These are phyloP conservation scores for Zangia roseola DNA, from an alignment of 768 basidiomycete genomes.

Conservation along the genomic window DNA sequence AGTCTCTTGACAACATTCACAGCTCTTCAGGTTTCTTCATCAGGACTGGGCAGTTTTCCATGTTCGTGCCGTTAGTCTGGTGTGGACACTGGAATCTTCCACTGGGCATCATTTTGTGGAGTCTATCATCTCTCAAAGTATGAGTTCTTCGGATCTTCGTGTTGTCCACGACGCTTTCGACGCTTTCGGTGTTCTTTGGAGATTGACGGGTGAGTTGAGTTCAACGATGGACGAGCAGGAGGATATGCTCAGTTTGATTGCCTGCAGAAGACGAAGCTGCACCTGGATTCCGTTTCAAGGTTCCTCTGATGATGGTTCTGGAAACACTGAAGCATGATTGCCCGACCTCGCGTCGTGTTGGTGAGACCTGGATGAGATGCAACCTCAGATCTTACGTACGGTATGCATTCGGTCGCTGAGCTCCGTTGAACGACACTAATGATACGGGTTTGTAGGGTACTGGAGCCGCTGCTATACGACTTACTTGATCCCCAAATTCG, in stretches of 20 bases:
- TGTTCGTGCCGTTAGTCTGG: conserved; percentile 71
- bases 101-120: conserved; percentile 66
- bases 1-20: conserved; percentile 14
- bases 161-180: conserved; percentile 65
- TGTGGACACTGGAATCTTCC: conserved; percentile 73
- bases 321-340: conserved; percentile 79
- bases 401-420: conserved; percentile 37
- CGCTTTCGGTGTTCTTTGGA: conserved; percentile 92
- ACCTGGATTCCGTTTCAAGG: conserved; percentile 80
- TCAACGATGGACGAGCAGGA: background rate
- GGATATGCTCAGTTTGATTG: conserved; percentile 5
- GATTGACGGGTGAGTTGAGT: conserved; percentile 71
- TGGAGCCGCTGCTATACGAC: conserved; percentile 84
- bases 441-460: conserved; percentile 50
- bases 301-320: conserved; percentile 85
- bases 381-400: conserved; percentile 88
- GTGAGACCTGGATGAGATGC: conserved; percentile 98
- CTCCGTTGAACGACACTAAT: background rate
- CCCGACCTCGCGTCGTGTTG: conserved; percentile 69
- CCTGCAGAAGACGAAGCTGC: conserved; percentile 70
- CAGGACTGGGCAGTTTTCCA: conserved; percentile 71
- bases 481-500: conserved; percentile 69
- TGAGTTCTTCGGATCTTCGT: conserved; percentile 53
- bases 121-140: conserved; percentile 70
- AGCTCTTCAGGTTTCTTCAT: conserved; percentile 75